Evolutionary conservation across 78 protist species (phyloP), one percentile per base, ranked within the genome.

Genomic region (Dictyostelium capitatum): DNA sequence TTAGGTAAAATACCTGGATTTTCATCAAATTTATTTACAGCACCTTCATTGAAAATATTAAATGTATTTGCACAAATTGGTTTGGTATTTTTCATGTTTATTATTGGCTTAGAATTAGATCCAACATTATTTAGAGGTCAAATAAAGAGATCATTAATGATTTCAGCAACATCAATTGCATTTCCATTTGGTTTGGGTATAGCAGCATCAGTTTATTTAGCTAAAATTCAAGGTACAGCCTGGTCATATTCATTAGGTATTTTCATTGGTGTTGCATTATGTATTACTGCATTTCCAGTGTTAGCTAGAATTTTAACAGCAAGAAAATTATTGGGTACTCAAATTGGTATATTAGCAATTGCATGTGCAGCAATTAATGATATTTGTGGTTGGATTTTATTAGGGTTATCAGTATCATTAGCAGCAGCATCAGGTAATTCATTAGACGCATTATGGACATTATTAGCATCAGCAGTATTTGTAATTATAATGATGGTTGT

Each of bases 91-190:
- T 95, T 95, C 77, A 92, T 95, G 92, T 95, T 95, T 74, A 91
- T 95, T 85, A 91, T 95, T 79, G 97, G 97, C 2, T 54, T 95
- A 48, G 97, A 95, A 57, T 70, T 95, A 73, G 95, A 95, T 72
- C 81, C 95, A 69, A 57, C 85, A 12, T 9, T 95, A 17, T 82
- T 95, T 79, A 87, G 37, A 41, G 80, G 65, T 6, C 89, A 95
- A 57, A 81, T 89, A 25, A 79, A 56, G n/a, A 46, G 62, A 28
- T 64, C 91, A n/a, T n/a, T 70, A 25, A 15, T 81, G 2, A 95
- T 95, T 28, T 48, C 89, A 56, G 37, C 53, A 7, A 67, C 51
- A 14, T 57, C 83, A 47, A 95, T 90, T 30, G 89, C 72, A 9
- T 23, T 95, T n/a, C 97, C 97, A 23, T 95, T 95, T 79, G 97